Evolutionary conservation across 495 filamentous ascomycete species (phyloP).

Genomic region (Lentithecium fluviatile): DNA sequence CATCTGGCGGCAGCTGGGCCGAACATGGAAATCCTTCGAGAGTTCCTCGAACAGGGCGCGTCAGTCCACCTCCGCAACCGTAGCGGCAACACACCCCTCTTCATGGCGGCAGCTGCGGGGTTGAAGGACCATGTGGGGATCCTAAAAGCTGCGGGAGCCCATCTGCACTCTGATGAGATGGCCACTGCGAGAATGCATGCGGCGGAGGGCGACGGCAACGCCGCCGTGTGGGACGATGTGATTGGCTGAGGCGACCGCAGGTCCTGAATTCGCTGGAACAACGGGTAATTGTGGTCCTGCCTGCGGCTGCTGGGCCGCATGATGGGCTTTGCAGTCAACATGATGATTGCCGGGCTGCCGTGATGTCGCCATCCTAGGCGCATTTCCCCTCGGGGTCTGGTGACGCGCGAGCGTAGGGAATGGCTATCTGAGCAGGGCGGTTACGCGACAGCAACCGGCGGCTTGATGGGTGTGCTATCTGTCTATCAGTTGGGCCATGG

Average conservation of each 20-base stretch:
- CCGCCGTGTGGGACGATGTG: slow-evolving; percentile 25
- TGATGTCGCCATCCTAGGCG: slow-evolving; percentile 20
- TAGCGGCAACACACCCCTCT: slow-evolving; percentile 77
- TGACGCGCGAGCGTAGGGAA: slow-evolving; percentile 4
- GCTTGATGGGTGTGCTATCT: background rate
- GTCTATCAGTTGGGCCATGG: background rate
- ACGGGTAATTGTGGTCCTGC: slow-evolving; percentile 28
- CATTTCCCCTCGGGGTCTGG: slow-evolving; percentile 9
- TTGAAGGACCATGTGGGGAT: slow-evolving; percentile 62
- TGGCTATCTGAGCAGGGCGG: background rate
- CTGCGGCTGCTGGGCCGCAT: slow-evolving; percentile 1
- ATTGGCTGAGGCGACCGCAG: slow-evolving; percentile 19
- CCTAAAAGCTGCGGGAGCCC: slow-evolving; percentile 67
- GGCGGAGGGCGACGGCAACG: slow-evolving; percentile 27
- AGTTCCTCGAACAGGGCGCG: slow-evolving; percentile 73
- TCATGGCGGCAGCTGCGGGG: slow-evolving; percentile 66
- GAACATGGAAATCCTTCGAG: slow-evolving; percentile 61
- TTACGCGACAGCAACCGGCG: slow-evolving; percentile 9
- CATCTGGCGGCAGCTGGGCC: slow-evolving; percentile 65
- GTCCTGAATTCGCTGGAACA: background rate
- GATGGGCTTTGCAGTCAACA: slow-evolving; percentile 1
- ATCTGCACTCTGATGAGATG: slow-evolving; percentile 65
- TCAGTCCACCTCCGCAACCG: slow-evolving; percentile 85
- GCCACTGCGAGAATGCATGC: slow-evolving; percentile 34
- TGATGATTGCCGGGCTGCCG: background rate